Evolutionary conservation across 2,329 filamentous ascomycete genomes (phyloP).

Genomic region (Aspergillus sp.): DNA sequence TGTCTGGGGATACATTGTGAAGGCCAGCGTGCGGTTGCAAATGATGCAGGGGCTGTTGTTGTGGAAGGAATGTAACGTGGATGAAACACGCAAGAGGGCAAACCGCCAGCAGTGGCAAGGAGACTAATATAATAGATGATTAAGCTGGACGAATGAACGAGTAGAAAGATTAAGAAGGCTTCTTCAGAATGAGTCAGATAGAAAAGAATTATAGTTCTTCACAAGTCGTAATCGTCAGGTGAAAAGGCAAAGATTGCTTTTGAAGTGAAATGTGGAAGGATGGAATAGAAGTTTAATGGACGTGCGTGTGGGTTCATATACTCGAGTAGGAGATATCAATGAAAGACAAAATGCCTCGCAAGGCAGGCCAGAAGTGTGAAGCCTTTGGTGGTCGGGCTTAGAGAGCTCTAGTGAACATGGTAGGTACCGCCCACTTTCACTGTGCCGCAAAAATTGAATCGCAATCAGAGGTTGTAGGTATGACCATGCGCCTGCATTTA

Average conservation of each 20-base stretch:
- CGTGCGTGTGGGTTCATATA: constrained; percentile 28
- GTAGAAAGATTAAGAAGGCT: not conserved
- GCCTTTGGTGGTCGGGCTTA: constrained; percentile 36
- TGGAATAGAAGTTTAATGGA: constrained; percentile 22
- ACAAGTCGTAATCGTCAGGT: constrained; percentile 2
- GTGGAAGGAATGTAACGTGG: constrained; percentile 30
- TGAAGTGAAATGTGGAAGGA: constrained; percentile 6
- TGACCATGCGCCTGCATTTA: constrained; percentile 40
- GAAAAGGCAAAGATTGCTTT: constrained; percentile 2
- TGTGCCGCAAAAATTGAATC: constrained; percentile 33
- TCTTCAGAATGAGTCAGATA: not conserved
- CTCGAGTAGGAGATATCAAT: constrained; percentile 28
- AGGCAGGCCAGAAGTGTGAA: constrained; percentile 35
- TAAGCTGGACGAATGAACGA: not conserved
- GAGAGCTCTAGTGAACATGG: constrained; percentile 27
- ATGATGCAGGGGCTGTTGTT: constrained; percentile 12
- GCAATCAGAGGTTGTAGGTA: constrained; percentile 30
- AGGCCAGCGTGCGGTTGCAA: constrained; percentile 23
- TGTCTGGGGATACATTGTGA: constrained; percentile 31
- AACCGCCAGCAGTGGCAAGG: constrained; percentile 13
- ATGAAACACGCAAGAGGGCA: constrained; percentile 18
- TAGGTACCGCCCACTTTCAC: constrained; percentile 33
- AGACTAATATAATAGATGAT: constrained; percentile 6
- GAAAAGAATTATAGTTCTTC: constrained; percentile 1
- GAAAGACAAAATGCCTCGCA: constrained; percentile 34